Evolutionary conservation across 805 yeast species (phyloP).

Genomic region (Metschnikowia lochheadii): DNA sequence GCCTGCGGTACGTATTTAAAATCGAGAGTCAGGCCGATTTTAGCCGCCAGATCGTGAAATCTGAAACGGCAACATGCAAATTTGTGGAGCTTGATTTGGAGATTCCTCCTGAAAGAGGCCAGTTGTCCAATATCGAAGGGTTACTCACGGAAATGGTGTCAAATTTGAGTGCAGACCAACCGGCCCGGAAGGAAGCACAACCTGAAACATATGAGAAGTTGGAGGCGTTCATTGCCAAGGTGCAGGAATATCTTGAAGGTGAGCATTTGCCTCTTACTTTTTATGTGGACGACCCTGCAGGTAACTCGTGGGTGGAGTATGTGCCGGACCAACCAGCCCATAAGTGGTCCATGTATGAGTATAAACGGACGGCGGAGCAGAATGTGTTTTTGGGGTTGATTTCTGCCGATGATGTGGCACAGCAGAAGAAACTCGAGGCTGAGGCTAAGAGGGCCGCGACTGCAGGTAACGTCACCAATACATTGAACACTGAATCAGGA

Average conservation of each 20-base stretch:
- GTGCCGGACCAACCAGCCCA: slow-evolving; percentile 82
- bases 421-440: slow-evolving; percentile 44
- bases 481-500: slow-evolving; percentile 15
- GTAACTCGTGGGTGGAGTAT: slow-evolving; percentile 94
- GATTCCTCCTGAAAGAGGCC: slow-evolving; percentile 94
- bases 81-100: slow-evolving; percentile 86
- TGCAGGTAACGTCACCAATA: slow-evolving; percentile 28
- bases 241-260: slow-evolving; percentile 59
- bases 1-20: slow-evolving; percentile 65
- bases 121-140: slow-evolving; percentile 90
- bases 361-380: slow-evolving; percentile 82
- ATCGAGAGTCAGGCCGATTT: slow-evolving; percentile 70
- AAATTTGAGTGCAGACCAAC: slow-evolving; percentile 79
- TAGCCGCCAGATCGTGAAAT: slow-evolving; percentile 86
- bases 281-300: slow-evolving; percentile 87
- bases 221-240: slow-evolving; percentile 59
- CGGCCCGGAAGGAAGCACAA: slow-evolving; percentile 65
- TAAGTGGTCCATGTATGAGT: slow-evolving; percentile 85
- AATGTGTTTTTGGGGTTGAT: slow-evolving; percentile 79
- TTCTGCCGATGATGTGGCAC: slow-evolving; percentile 60
- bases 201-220: slow-evolving; percentile 77
- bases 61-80: slow-evolving; percentile 76
- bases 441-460: slow-evolving; percentile 41
- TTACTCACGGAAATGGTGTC: slow-evolving; percentile 75
- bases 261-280: slow-evolving; percentile 75